These are phyloP conservation scores for Trichoderma reesei DNA, from an alignment of 495 filamentous ascomycete genomes.

Conservation along the genomic window DNA sequence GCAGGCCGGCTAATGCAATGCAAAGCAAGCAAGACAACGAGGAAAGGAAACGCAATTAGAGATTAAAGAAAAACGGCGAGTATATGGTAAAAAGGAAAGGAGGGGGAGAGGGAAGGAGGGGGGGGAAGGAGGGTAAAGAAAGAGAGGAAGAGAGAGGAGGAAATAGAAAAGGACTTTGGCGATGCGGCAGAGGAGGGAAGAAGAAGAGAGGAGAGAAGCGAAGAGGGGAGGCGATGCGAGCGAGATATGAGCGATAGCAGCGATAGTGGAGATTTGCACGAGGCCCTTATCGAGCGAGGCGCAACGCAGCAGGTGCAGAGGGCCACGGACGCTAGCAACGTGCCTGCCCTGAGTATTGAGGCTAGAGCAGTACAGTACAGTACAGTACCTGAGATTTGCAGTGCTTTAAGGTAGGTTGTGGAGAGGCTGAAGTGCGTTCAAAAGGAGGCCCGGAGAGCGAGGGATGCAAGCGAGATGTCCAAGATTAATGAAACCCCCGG, in stretches of 20 bases:
- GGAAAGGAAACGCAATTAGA: background rate
- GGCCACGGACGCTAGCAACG: background rate
- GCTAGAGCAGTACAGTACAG: background rate
- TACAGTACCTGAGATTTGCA: too few relatives aligned
- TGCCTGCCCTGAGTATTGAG: background rate
- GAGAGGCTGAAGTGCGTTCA: background rate
- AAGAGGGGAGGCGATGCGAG: background rate
- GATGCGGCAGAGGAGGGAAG: background rate
- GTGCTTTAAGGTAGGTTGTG: too few relatives aligned
- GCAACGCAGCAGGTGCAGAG: background rate
- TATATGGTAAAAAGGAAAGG: background rate
- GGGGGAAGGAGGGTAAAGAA: background rate
- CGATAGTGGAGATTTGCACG: background rate
- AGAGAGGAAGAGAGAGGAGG: background rate
- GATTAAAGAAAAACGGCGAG: background rate
- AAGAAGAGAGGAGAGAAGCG: background rate
- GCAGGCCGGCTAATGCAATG: background rate
- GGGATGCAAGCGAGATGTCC: constrained; percentile 2
- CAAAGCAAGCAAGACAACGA: background rate
- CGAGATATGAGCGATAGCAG: background rate
- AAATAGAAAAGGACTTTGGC: too few relatives aligned
- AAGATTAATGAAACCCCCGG: background rate
- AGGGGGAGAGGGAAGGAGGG: background rate
- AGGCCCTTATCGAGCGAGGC: background rate
- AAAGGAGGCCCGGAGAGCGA: background rate